Conservation (phyloP, 2,329 filamentous ascomycete species). For the Tolypocladium tropicale region DNA sequence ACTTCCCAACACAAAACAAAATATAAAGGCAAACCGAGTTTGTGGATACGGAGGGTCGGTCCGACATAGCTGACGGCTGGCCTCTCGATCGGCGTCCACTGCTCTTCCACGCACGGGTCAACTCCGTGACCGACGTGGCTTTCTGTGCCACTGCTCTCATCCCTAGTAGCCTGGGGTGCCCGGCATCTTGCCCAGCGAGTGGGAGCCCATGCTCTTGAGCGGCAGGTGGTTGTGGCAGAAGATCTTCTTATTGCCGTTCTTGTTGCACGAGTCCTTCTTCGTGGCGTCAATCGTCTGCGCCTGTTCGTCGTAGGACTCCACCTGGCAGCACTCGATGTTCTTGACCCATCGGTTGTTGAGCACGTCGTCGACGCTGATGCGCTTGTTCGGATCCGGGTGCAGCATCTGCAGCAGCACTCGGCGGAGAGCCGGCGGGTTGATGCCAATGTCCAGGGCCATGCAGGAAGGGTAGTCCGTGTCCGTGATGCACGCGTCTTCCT, state of each 20-base stretch:
- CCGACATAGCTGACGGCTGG: not conserved
- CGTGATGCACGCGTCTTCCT: conserved; percentile 26
- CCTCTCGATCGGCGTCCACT: not conserved
- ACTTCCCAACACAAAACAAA: no score
- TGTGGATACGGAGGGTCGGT: not conserved
- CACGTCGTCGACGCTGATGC: conserved; percentile 59
- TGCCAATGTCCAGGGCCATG: conserved; percentile 50
- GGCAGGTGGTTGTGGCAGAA: conserved; percentile 51
- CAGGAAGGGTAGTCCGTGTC: conserved; percentile 58
- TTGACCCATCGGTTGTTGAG: conserved; percentile 63
- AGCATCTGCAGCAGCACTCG: conserved; percentile 72
- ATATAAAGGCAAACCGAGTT: not conserved
- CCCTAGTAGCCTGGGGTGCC: conserved; percentile 44
- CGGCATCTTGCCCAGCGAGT: conserved; percentile 45
- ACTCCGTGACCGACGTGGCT: not conserved
- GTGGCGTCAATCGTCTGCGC: conserved; percentile 51
- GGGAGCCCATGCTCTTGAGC: conserved; percentile 30
- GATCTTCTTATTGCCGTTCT: conserved; percentile 36
- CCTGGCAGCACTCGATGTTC: conserved; percentile 68
- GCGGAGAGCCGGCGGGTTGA: conserved; percentile 59
- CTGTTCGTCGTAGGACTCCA: conserved; percentile 58
- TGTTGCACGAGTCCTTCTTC: conserved; percentile 38
- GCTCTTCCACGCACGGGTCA: not conserved
- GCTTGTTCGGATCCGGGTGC: conserved; percentile 62
- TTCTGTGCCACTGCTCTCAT: not conserved